Base-by-base conservation (phyloP, 495 filamentous ascomycete genomes). In the Hyaloscypha bicolor region DNA sequence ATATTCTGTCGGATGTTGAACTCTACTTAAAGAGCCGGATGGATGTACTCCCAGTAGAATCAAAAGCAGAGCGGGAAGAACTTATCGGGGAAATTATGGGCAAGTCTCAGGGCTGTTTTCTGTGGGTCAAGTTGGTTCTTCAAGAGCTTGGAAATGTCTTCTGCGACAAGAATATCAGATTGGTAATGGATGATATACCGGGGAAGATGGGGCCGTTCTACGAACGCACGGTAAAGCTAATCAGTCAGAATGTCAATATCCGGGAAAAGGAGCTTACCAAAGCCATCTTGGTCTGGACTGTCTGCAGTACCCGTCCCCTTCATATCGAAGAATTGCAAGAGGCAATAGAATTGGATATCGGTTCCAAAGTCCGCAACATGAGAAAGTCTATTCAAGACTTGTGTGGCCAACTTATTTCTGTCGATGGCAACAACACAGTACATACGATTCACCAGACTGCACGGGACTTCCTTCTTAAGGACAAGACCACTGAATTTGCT, bases 361-460 rank as follows among this genome's bases (percentile, higher is more conserved):
- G 70, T 19, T 42, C 45, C 32, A 55, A 30, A 14, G 29, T 72
- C 14, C 22, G 9, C 39, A 58, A 53, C 11, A 22, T 74, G 4
- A 62, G 56, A 29, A 57, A 61, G 4, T 21, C 39, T 4, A 53
- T 74, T 0, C 4, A 30, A 51, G n/a, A 45, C 0, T 29, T 60
- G 2, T 84, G 80, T 60, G 77, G 82, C 1, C 74, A 76, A 0
- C 78, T 84, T 21, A 62, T 83, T 0, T 64, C 67, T 11, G 60
- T 83, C 12, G 79, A 84, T 62, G 14, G 14, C 5, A 37, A 37
- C 9, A 5, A 9, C 9, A 9, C 33, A 37, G 33, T 37, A 4
- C 33, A 37, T 5, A 37, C 9, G 33, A 9, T 37, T 37, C 33
- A 37, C 9, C 33, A 37, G 9, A 37, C 33, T 9, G 33, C 33